Conservation (phyloP, 306 rosid species). For the Cucurbita ficifolia region DNA sequence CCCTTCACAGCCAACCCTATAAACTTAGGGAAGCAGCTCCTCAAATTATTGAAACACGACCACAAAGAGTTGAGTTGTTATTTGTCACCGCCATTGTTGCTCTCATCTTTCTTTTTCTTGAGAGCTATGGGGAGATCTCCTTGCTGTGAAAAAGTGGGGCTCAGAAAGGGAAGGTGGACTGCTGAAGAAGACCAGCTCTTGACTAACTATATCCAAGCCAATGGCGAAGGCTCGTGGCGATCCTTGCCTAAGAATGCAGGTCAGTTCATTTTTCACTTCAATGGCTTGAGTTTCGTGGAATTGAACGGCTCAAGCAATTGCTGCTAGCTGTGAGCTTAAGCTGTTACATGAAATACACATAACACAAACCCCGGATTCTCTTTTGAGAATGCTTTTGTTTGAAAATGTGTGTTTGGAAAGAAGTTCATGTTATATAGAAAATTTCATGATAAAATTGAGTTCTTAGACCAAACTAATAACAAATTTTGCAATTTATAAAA, state of each 20-base stretch:
- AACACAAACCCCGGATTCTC: no score
- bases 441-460: no score
- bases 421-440: no score
- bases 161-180: constrained; percentile 76
- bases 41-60: neutral
- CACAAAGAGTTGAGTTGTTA: neutral
- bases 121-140: constrained; percentile 72
- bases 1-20: neutral
- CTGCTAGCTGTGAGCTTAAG: no score
- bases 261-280: neutral
- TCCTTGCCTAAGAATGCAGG: constrained; percentile 80
- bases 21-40: neutral
- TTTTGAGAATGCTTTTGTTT: neutral
- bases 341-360: no score
- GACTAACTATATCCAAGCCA: constrained; percentile 35
- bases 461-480: no score
- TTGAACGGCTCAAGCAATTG: no score
- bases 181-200: constrained; percentile 53
- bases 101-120: neutral
- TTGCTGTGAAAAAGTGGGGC: constrained; percentile 71
- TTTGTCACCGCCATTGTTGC: neutral
- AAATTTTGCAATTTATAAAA: no score
- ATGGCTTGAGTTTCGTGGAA: neutral
- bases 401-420: neutral
- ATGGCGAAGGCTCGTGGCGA: constrained; percentile 90